Conservation (phyloP, 176 grass and related monocot genomes). For the Juncus effusus region DNA sequence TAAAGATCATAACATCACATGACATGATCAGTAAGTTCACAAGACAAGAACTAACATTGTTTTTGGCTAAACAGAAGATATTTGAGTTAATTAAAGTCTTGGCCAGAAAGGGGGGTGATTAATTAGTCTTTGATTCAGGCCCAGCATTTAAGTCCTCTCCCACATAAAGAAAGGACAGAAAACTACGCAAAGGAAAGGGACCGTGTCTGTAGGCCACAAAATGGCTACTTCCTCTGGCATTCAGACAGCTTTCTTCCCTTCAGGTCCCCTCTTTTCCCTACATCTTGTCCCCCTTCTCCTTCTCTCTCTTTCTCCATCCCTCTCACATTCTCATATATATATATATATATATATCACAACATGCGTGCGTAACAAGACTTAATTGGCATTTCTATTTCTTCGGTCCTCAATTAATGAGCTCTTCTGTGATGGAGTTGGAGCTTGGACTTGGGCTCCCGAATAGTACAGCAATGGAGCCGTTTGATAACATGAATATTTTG, state of each 20-base stretch:
- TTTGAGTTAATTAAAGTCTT: too few relatives aligned
- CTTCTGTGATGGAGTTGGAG: slow-evolving; percentile 58
- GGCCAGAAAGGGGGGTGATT: too few relatives aligned
- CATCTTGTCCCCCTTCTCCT: slow-evolving; percentile 30
- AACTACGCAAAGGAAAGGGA: slow-evolving; percentile 30
- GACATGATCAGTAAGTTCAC: too few relatives aligned
- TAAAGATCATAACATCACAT: too few relatives aligned
- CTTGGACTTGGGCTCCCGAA: slow-evolving; percentile 50
- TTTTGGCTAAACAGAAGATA: too few relatives aligned
- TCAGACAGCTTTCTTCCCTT: slow-evolving; percentile 29
- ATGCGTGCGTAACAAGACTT: neutral
- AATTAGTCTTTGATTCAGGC: neutral
- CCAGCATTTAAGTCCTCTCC: slow-evolving; percentile 21
- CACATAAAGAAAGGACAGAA: slow-evolving; percentile 21
- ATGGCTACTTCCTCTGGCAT: slow-evolving; percentile 13
- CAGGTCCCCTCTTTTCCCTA: slow-evolving; percentile 38
- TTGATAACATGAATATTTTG: neutral
- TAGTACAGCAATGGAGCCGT: neutral
- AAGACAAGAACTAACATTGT: too few relatives aligned
- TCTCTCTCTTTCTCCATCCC: slow-evolving; percentile 12
- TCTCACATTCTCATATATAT: neutral
- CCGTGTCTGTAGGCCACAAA: slow-evolving; percentile 47
- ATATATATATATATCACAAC: slow-evolving; percentile 18
- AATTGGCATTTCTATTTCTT: neutral
- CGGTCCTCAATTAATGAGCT: neutral